Evolutionary conservation across 2,329 filamentous ascomycete genomes (phyloP).

Genomic region (Tolypocladium inflatum): DNA sequence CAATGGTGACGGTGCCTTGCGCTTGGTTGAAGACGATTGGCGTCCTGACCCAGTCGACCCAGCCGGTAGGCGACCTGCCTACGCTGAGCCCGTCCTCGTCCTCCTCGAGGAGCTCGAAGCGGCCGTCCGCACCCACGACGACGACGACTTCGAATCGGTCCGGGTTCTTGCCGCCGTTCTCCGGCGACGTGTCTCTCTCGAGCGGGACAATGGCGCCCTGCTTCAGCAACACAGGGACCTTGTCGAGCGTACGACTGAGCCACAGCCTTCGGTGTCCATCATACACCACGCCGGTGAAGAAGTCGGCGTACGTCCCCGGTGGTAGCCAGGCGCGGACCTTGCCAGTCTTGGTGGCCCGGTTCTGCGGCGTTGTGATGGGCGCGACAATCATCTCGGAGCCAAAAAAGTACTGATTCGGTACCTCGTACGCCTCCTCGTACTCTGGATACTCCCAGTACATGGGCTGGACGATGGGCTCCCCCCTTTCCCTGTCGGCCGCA

Average conservation of each 20-base stretch:
- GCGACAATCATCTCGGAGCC: constrained; percentile 46
- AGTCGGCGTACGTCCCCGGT: constrained; percentile 42
- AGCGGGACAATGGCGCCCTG: constrained; percentile 51
- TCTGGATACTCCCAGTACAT: constrained; percentile 53
- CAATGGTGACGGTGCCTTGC: constrained; percentile 3
- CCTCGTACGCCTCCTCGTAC: constrained; percentile 41
- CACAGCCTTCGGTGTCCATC: constrained; percentile 43
- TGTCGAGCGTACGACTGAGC: constrained; percentile 38
- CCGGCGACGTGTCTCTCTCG: constrained; percentile 30
- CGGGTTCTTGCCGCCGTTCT: constrained; percentile 39
- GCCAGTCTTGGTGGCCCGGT: constrained; percentile 34
- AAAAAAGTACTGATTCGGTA: constrained; percentile 51
- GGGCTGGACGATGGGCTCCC: constrained; percentile 46
- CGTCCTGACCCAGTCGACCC: constrained; percentile 4
- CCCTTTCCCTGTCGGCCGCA: constrained; percentile 28
- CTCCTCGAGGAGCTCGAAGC: constrained; percentile 20
- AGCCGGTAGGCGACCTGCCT: not conserved
- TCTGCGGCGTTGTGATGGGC: constrained; percentile 43
- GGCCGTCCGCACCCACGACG: constrained; percentile 35
- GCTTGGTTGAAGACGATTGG: constrained; percentile 5
- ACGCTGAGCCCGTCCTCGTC: not conserved
- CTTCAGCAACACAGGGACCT: constrained; percentile 42
- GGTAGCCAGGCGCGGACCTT: constrained; percentile 48
- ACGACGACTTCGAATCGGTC: constrained; percentile 37
- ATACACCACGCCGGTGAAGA: constrained; percentile 48